A percentile compares a stretch with the other conserved stretches of the same genome.
Evolutionary conservation across 225 moss, liverwort and hornwort genomes (phyloP).

Genomic region (Physcomitrium patens): DNA sequence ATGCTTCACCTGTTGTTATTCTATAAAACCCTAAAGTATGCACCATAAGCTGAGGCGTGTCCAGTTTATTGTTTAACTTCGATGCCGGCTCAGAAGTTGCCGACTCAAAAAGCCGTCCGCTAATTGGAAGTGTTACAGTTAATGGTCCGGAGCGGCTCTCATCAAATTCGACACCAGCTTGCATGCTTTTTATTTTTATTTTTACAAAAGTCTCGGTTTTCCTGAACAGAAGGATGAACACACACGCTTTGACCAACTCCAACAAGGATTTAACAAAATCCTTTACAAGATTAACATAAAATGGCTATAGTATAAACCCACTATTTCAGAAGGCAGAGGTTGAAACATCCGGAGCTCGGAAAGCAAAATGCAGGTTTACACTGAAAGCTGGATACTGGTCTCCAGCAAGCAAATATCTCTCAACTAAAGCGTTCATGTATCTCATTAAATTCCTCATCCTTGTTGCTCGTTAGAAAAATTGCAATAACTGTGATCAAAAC

Average conservation of each 20-base stretch:
- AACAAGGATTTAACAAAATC: constrained; percentile 72
- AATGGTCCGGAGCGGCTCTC: constrained; percentile 59
- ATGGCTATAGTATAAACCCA: constrained; percentile 84
- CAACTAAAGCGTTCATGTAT: constrained; percentile 76
- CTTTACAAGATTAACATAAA: constrained; percentile 54
- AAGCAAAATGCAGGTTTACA: constrained; percentile 82
- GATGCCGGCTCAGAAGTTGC: constrained; percentile 74
- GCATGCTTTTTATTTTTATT: too few species aligned
- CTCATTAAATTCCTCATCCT: constrained; percentile 63
- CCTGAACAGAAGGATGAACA: constrained; percentile 71
- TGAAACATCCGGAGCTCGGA: constrained; percentile 77
- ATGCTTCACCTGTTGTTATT: too few species aligned
- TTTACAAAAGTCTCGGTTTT: constrained; percentile 58
- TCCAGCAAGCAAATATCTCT: constrained; percentile 78
- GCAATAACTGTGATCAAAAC: constrained; percentile 73
- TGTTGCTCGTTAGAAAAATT: constrained; percentile 69
- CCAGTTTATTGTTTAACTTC: too few species aligned
- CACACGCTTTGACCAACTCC: constrained; percentile 72
- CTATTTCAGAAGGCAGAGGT: constrained; percentile 63
- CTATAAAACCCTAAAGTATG: too few species aligned
- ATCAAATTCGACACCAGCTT: constrained; percentile 41
- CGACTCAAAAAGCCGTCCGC: constrained; percentile 75
- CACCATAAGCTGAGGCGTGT: too few species aligned
- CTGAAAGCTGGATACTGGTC: constrained; percentile 81
- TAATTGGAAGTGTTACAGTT: constrained; percentile 56